Percentiles rank a stretch among this genome's conserved stretches.
These are phyloP conservation scores for Cucumis variabilis DNA, from an alignment of 331 rosid species.

Conservation along the genomic window DNA sequence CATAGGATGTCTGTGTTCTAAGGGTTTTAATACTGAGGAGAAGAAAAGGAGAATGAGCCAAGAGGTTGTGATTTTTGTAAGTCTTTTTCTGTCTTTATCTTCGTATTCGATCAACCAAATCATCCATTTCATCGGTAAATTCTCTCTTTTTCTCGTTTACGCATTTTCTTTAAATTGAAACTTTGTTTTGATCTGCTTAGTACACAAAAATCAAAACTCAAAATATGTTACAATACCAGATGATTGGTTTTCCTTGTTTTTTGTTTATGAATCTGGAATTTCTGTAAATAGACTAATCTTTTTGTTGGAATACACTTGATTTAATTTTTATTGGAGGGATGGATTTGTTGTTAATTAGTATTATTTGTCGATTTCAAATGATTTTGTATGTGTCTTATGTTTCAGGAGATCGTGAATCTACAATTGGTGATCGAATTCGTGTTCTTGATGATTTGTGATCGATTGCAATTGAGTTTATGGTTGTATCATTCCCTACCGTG, in stretches of 20 bases:
- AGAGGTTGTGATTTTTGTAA: too few relatives aligned
- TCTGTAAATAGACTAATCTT: background rate
- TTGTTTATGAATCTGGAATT: background rate
- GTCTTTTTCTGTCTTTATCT: too few relatives aligned
- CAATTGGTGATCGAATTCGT: background rate
- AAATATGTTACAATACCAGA: background rate
- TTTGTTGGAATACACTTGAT: background rate
- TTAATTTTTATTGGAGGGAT: background rate
- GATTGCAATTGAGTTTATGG: background rate
- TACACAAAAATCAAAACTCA: background rate
- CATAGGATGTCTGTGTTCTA: too few relatives aligned
- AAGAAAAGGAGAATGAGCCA: too few relatives aligned
- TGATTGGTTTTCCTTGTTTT: background rate
- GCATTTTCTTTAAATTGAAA: background rate
- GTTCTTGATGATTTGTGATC: background rate
- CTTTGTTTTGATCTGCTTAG: background rate
- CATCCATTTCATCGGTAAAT: background rate
- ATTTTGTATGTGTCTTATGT: background rate
- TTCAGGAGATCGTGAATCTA: background rate
- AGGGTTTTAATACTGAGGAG: too few relatives aligned
- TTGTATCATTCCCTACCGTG: background rate
- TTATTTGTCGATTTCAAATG: too few relatives aligned
- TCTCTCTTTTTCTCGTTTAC: background rate
- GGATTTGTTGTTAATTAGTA: too few relatives aligned
- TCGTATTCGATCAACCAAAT: background rate